phyloP scores from a whole-genome alignment of 257 asterid species.

The Coffea eugenioides region DNA sequence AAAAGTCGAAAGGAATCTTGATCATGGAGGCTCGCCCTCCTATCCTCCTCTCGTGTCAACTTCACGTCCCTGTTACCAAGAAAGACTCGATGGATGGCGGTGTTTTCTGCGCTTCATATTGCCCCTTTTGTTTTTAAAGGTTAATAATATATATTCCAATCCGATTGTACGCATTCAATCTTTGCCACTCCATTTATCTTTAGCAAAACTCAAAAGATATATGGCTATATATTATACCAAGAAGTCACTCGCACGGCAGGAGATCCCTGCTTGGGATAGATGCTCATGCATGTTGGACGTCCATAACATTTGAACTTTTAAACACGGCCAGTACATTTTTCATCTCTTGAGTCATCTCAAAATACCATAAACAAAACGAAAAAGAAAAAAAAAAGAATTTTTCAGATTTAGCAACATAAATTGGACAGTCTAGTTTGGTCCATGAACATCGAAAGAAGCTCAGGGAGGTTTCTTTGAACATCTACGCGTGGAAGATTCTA shows the following conservation, averaged over 20 bases:
- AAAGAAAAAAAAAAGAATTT: not conserved
- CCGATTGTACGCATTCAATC: not conserved
- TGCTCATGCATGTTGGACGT: not conserved
- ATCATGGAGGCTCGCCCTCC: conserved; percentile 14
- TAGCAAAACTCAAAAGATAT: not conserved
- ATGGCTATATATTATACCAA: not conserved
- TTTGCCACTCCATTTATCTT: not conserved
- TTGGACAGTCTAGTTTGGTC: not conserved
- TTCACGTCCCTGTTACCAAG: conserved; percentile 19
- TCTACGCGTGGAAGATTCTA: not conserved
- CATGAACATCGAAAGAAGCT: not conserved
- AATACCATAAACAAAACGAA: not conserved
- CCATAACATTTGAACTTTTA: not conserved
- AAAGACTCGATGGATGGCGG: not conserved
- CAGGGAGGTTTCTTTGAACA: no score
- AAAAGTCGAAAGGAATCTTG: conserved; percentile 35
- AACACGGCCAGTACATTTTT: not conserved
- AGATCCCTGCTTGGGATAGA: not conserved
- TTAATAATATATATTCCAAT: not conserved
- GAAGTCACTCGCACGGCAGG: not conserved
- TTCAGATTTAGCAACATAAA: not conserved
- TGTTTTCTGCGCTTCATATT: not conserved
- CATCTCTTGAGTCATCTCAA: not conserved
- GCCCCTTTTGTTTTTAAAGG: no score
- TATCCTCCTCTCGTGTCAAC: conserved; percentile 37